Conservation (phyloP, 805 yeast genomes). For the Pichia nanzhaoensis region DNA sequence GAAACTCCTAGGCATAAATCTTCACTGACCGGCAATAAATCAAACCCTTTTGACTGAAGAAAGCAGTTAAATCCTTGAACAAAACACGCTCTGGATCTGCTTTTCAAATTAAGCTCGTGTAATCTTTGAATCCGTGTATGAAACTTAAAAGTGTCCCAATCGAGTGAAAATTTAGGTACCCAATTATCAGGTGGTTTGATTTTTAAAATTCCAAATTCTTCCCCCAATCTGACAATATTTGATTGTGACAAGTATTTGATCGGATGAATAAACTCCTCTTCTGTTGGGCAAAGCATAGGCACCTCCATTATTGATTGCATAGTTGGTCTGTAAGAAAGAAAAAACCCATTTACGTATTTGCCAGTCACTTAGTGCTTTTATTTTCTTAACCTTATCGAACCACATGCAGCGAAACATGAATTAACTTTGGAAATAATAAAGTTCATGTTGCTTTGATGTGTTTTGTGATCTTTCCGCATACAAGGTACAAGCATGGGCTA, state of each 20-base stretch:
- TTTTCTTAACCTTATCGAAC: too few species aligned
- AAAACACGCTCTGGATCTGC: conserved; percentile 59
- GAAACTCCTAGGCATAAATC: conserved; percentile 15
- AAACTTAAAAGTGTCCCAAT: conserved; percentile 48
- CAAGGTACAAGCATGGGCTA: not conserved
- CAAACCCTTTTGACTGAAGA: conserved; percentile 36
- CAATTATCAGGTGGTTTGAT: conserved; percentile 46
- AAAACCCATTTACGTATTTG: not conserved
- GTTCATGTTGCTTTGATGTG: too few species aligned
- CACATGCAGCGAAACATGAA: too few species aligned
- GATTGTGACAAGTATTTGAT: conserved; percentile 40
- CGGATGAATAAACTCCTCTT: conserved; percentile 42
- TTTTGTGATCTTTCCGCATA: too few species aligned
- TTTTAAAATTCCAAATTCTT: conserved; percentile 45
- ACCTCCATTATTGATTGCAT: conserved; percentile 22
- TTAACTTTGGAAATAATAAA: too few species aligned
- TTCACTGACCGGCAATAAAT: conserved; percentile 4
- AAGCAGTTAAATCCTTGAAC: conserved; percentile 54
- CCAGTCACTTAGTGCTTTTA: not conserved
- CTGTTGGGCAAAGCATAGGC: conserved; percentile 41
- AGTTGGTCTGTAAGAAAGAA: not conserved
- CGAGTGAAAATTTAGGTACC: conserved; percentile 50
- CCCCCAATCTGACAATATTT: conserved; percentile 37
- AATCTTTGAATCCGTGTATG: conserved; percentile 64
- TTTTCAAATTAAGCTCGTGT: conserved; percentile 55